These are phyloP conservation scores for Xylaria palmicola DNA, from an alignment of 495 filamentous ascomycete genomes.

Conservation along the genomic window DNA sequence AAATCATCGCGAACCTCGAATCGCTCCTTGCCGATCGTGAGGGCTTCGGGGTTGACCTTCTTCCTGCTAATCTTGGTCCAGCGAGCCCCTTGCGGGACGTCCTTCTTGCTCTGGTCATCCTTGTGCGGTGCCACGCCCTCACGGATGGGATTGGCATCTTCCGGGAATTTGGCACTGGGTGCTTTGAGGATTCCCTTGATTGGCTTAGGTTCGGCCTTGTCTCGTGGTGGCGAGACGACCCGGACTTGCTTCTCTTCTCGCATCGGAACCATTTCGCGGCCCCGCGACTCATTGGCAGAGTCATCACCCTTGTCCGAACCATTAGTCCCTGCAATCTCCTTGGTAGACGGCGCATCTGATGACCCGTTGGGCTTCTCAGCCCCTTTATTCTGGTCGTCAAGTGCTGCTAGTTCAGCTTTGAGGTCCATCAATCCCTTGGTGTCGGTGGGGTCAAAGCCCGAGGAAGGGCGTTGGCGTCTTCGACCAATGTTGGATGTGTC, in stretches of 20 bases:
- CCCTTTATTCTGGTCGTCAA: conserved; percentile 33
- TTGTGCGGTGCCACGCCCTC: conserved; percentile 89
- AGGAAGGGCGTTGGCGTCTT: conserved; percentile 33
- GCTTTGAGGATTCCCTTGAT: conserved; percentile 74
- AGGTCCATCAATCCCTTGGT: conserved; percentile 44
- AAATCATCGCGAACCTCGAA: conserved; percentile 79
- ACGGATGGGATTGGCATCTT: conserved; percentile 71
- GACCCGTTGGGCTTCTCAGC: conserved; percentile 24
- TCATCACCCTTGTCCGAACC: conserved; percentile 24
- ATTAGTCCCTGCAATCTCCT: conserved; percentile 26
- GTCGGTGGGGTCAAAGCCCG: conserved; percentile 53
- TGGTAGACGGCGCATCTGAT: conserved; percentile 20
- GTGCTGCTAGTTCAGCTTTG: conserved; percentile 46
- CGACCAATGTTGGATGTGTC: conserved; percentile 24
- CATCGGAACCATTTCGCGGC: conserved; percentile 33
- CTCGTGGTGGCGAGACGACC: conserved; percentile 55
- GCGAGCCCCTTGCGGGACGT: conserved; percentile 72
- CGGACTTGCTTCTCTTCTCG: conserved; percentile 43
- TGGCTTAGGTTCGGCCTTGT: conserved; percentile 41
- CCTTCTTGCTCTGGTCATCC: conserved; percentile 66
- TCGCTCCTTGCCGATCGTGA: conserved; percentile 73
- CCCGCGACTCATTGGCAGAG: conserved; percentile 38
- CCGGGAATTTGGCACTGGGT: conserved; percentile 73
- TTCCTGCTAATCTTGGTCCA: conserved; percentile 89
- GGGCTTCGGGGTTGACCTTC: conserved; percentile 78